Conservation (phyloP, 176 grass and related monocot species). For the Juncus inflexus region DNA sequence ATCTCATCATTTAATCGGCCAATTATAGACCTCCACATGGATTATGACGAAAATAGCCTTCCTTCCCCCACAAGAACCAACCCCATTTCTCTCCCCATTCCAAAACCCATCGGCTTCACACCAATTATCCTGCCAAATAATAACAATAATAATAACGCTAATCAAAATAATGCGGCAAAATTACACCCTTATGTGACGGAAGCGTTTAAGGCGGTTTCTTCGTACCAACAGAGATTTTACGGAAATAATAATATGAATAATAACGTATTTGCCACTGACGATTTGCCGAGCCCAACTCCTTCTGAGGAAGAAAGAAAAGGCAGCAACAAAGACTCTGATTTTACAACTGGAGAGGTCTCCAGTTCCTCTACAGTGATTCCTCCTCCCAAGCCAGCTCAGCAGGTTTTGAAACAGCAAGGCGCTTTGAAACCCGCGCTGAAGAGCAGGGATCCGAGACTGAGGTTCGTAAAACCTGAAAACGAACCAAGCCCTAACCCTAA, state of each 20-base stretch:
- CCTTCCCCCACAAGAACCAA: slow-evolving; percentile 76
- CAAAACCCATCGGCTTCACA: slow-evolving; percentile 57
- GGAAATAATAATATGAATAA: slow-evolving; percentile 41
- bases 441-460: slow-evolving; percentile 85
- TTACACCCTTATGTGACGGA: slow-evolving; percentile 56
- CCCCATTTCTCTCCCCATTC: slow-evolving; percentile 44
- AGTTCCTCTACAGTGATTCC: slow-evolving; percentile 36
- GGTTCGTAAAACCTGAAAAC: slow-evolving; percentile 54
- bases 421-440: slow-evolving; percentile 42
- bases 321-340: slow-evolving; percentile 32
- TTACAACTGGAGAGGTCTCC: slow-evolving; percentile 46
- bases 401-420: neutral
- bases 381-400: slow-evolving; percentile 33
- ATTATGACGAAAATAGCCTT: slow-evolving; percentile 90
- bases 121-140: slow-evolving; percentile 27
- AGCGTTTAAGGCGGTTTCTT: slow-evolving; percentile 82
- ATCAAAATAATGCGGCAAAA: slow-evolving; percentile 25
- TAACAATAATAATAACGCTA: too few relatives aligned
- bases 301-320: slow-evolving; percentile 46
- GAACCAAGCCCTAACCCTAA: slow-evolving; percentile 34
- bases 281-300: slow-evolving; percentile 91
- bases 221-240: slow-evolving; percentile 72
- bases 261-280: slow-evolving; percentile 48
- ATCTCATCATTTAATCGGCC: slow-evolving; percentile 43
- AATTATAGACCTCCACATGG: slow-evolving; percentile 87